phyloP scores from a whole-genome alignment of 1,284 basidiomycete genomes.

The Pholiota adiposa region DNA sequence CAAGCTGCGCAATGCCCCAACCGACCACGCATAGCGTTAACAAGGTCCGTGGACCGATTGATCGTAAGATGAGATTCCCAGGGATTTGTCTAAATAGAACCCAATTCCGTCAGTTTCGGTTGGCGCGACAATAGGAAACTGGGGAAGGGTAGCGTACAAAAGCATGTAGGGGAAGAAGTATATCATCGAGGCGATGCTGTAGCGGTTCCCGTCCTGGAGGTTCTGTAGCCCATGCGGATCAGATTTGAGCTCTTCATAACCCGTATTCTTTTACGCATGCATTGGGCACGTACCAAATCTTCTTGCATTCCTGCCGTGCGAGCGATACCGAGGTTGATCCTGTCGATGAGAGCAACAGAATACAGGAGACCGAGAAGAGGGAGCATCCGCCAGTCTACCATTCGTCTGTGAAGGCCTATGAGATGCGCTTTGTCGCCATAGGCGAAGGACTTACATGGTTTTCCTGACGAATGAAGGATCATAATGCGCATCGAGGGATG shows the following conservation, averaged over 20 bases:
- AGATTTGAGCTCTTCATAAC: background rate
- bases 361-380: constrained; percentile 39
- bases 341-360: constrained; percentile 37
- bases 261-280: background rate
- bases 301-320: constrained; percentile 37
- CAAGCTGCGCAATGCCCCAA: constrained; percentile 42
- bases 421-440: background rate
- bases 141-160: constrained; percentile 26
- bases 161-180: constrained; percentile 42
- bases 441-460: constrained; percentile 17
- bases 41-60: constrained; percentile 39
- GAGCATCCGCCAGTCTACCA: constrained; percentile 37
- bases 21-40: constrained; percentile 40
- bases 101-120: background rate
- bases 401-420: constrained; percentile 28
- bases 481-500: constrained; percentile 15
- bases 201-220: constrained; percentile 35
- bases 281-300: constrained; percentile 32
- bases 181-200: constrained; percentile 38
- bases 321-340: constrained; percentile 38
- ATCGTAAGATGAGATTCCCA: constrained; percentile 39
- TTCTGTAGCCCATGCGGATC: constrained; percentile 13
- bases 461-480: constrained; percentile 15
- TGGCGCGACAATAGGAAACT: background rate
- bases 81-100: constrained; percentile 39